Conservation (phyloP, 768 basidiomycete species). For the Termitomyces sp. region DNA sequence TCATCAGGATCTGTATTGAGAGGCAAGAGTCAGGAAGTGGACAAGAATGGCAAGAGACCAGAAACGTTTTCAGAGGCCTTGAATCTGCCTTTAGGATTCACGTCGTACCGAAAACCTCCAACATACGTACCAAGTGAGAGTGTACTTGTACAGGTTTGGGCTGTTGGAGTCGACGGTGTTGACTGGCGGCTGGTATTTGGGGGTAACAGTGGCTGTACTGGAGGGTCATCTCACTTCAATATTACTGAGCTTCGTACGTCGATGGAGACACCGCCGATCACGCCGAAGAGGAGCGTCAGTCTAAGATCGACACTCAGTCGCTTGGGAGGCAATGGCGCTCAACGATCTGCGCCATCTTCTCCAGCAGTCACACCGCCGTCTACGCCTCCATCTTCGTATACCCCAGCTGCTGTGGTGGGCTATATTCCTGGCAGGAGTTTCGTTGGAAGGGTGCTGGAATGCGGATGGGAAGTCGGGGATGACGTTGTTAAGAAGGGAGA, state of each 20-base stretch:
- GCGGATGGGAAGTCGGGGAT: conserved; percentile 73
- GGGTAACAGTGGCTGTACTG: conserved; percentile 9
- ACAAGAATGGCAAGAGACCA: conserved; percentile 6
- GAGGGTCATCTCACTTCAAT: conserved; percentile 3
- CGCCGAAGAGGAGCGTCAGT: conserved; percentile 15
- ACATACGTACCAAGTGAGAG: conserved; percentile 60
- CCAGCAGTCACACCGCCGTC: neutral
- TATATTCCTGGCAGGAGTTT: conserved; percentile 87
- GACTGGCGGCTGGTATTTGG: conserved; percentile 60
- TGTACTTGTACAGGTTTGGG: conserved; percentile 84
- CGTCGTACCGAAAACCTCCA: conserved; percentile 69
- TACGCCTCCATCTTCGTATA: neutral
- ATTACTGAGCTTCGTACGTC: conserved; percentile 3
- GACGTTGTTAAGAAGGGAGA: conserved; percentile 70
- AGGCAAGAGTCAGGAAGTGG: conserved; percentile 12
- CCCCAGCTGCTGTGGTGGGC: conserved; percentile 39
- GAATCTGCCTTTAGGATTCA: conserved; percentile 49
- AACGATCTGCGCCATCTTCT: conserved; percentile 1
- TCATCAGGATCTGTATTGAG: conserved; percentile 8
- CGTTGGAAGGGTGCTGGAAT: conserved; percentile 77
- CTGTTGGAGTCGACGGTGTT: conserved; percentile 74
- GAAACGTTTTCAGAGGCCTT: neutral
- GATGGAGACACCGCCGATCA: conserved; percentile 2
- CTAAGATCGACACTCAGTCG: conserved; percentile 16
- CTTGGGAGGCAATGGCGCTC: conserved; percentile 6